These are phyloP conservation scores for Fusarium brachygibbosum DNA, from an alignment of 2,329 filamentous ascomycete genomes.

Conservation along the genomic window DNA sequence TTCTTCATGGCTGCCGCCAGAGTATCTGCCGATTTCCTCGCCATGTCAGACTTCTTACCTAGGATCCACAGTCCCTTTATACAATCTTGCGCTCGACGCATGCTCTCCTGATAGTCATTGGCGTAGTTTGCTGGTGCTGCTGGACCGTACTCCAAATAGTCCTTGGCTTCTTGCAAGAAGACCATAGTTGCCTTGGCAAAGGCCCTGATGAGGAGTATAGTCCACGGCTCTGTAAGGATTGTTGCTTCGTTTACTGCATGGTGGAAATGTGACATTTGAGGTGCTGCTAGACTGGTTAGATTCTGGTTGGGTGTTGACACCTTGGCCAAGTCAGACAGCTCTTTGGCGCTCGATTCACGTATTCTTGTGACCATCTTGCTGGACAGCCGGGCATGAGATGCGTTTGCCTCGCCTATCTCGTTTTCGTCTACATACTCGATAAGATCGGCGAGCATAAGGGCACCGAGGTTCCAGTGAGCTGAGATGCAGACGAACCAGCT, in stretches of 20 bases:
- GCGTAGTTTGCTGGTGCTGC: constrained; percentile 38
- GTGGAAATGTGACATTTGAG: constrained; percentile 61
- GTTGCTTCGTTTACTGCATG: constrained; percentile 67
- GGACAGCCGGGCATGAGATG: constrained; percentile 43
- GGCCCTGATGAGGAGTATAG: constrained; percentile 65
- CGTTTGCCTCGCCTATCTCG: constrained; percentile 40
- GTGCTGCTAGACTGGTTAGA: constrained; percentile 8
- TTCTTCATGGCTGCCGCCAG: constrained; percentile 31
- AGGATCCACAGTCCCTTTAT: constrained; percentile 66
- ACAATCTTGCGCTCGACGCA: constrained; percentile 61
- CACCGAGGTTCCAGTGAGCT: constrained; percentile 69
- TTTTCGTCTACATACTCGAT: constrained; percentile 63
- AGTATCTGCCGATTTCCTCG: constrained; percentile 45
- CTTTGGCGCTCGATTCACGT: constrained; percentile 58
- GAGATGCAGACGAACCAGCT: constrained; percentile 71
- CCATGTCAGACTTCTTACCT: constrained; percentile 67
- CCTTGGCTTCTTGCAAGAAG: constrained; percentile 53
- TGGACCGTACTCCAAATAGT: constrained; percentile 40
- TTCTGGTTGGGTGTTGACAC: constrained; percentile 56
- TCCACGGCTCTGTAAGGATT: constrained; percentile 71
- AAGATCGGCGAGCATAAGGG: constrained; percentile 67
- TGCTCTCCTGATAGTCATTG: constrained; percentile 47
- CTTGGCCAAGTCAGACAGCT: constrained; percentile 63
- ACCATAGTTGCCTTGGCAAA: constrained; percentile 63
- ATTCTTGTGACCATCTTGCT: constrained; percentile 57